Percentiles rank a stretch among this genome's conserved stretches.
These are phyloP conservation scores for Flammula alnicola DNA, from an alignment of 1,284 basidiomycete genomes.

Conservation along the genomic window DNA sequence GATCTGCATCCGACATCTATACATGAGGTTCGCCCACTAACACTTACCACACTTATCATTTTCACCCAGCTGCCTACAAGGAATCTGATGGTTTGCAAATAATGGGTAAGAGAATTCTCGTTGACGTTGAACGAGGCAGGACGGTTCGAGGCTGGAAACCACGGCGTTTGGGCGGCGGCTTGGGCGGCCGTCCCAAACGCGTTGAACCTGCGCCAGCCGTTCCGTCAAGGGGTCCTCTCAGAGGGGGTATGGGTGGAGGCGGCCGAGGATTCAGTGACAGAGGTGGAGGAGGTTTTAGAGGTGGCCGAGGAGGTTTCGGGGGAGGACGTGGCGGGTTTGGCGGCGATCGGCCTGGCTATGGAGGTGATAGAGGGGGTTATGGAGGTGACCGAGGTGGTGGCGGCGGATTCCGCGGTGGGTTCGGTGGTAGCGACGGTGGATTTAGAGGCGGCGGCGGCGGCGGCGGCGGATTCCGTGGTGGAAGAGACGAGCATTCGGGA, in stretches of 20 bases:
- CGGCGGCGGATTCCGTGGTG: constrained; percentile 38
- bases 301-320: constrained; percentile 32
- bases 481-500: constrained; percentile 28
- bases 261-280: constrained; percentile 38
- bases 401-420: too few species aligned
- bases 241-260: constrained; percentile 46
- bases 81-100: constrained; percentile 98
- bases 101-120: constrained; percentile 92
- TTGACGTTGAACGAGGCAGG: constrained; percentile 97
- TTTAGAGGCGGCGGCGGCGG: constrained; percentile 30
- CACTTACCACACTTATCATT: constrained; percentile 18
- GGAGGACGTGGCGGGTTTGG: constrained; percentile 34
- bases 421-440: constrained; percentile 43
- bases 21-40: not conserved
- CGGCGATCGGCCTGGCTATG: constrained; percentile 31
- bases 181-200: constrained; percentile 94
- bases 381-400: constrained; percentile 47
- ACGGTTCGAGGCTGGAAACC: constrained; percentile 99
- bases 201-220: constrained; percentile 53
- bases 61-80: constrained; percentile 89
- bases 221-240: constrained; percentile 37
- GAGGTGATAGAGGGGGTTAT: constrained; percentile 40
- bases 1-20: not conserved
- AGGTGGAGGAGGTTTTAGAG: constrained; percentile 30
- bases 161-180: constrained; percentile 90